These are phyloP conservation scores for Nelumbo lutea DNA, from an alignment of 164 flowering plant genomes.

Conservation along the genomic window DNA sequence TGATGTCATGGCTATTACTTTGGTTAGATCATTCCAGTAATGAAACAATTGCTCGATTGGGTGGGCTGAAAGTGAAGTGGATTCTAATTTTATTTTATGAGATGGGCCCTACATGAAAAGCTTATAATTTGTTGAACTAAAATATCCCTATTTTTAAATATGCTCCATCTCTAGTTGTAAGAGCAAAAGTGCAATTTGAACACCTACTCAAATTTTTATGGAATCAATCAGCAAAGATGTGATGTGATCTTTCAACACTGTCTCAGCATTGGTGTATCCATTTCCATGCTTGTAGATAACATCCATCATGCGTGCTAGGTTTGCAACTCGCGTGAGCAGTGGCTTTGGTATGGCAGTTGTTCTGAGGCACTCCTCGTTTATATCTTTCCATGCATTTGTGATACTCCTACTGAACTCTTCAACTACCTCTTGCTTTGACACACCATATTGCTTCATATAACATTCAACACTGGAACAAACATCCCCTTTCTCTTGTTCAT, in stretches of 20 bases:
- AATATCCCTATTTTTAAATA: too few relatives aligned
- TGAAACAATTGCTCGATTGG: too few relatives aligned
- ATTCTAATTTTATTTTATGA: too few relatives aligned
- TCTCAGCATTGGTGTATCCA: conserved; percentile 5
- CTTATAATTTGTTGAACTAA: too few relatives aligned
- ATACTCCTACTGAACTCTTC: background rate
- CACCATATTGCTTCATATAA: conserved; percentile 6
- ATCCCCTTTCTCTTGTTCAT: conserved; percentile 37
- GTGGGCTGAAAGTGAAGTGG: too few relatives aligned
- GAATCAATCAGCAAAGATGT: too few relatives aligned
- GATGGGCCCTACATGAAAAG: too few relatives aligned
- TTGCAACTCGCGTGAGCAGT: background rate
- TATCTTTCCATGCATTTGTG: conserved; percentile 16
- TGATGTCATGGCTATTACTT: too few relatives aligned
- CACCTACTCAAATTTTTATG: too few relatives aligned
- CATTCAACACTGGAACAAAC: conserved; percentile 23
- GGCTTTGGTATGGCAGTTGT: background rate
- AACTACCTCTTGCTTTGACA: conserved; percentile 19
- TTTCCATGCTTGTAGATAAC: conserved; percentile 1
- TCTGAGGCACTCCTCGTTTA: conserved; percentile 9
- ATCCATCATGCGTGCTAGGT: conserved; percentile 3
- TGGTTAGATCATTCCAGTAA: background rate
- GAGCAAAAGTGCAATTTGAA: too few relatives aligned
- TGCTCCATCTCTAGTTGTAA: too few relatives aligned
- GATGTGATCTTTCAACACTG: too few relatives aligned